Evolutionary conservation across 768 basidiomycete genomes (phyloP), one percentile per base, ranked within the genome.

Genomic region (Pulveroboletus sp.): DNA sequence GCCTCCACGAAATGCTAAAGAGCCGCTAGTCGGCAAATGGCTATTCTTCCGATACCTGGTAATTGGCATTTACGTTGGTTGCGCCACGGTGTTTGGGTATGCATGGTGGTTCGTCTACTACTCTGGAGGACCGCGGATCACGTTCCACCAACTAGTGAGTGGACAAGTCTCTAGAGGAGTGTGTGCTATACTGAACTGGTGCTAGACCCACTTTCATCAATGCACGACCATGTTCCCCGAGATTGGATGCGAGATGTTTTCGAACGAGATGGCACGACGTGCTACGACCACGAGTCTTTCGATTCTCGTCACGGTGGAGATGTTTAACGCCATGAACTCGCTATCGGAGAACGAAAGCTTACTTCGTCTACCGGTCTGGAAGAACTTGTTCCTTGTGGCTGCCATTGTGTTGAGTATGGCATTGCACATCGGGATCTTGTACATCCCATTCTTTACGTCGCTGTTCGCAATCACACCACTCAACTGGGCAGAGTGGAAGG

Each of bases 31-130:
- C 39, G 85, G 88, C 49, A 82, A 78, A 58, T 98, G 95, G 95
- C 68, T 99, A 28, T 97, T 98, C 76, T 85, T 97, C 78, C 81
- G 95, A 44, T 99, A 98, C 71, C 73, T 97, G 77, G 79, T 97
- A 47, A 81, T 99, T 51, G 95, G 95, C 10, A 77, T 80, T 44
- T 99, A 98, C 61, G 95, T 99, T 46, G 95, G 95, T 28, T 81
- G 82, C 48, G 94, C 93, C 5, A 98, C 95, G 24, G 95, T 99
- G 24, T 92, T 88, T 58, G 95, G 94, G 42, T 99, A 99, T 63
- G 95, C 93, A 0, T 99, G 95, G 95, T 98, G 95, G 95, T 99
- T 99, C 74, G 74, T 95, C 62, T 88, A 84, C 69, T 97, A 97
- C 68, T 62, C 77, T 14, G 86, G 79, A 40, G 95, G 95, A 1